A percentile compares a stretch with the other conserved stretches of the same genome.
Conservation (phyloP, 2,329 filamentous ascomycete genomes). For the Apiospora aurea region DNA sequence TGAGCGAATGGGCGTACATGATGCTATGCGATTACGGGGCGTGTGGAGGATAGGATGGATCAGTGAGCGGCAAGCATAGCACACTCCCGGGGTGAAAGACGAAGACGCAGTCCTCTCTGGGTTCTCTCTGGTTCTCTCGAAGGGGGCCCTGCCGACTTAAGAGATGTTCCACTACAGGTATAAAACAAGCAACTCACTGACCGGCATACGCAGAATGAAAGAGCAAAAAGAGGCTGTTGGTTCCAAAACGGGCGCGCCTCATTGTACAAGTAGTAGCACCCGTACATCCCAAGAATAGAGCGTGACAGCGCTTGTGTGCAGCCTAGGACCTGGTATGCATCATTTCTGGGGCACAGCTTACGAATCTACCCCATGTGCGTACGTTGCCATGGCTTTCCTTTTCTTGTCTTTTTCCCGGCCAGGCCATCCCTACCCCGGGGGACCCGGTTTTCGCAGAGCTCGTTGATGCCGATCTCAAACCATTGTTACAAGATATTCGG, state of each 20-base stretch:
- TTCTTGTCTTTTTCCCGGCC: background rate
- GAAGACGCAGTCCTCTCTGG: conserved; percentile 2
- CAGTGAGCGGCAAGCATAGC: background rate
- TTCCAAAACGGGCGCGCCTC: background rate
- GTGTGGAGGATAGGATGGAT: background rate
- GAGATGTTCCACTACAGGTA: conserved; percentile 15
- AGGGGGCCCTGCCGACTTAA: conserved; percentile 7
- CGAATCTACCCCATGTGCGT: conserved; percentile 12
- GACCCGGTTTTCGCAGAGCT: background rate
- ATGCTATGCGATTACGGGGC: background rate
- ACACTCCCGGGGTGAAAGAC: conserved; percentile 1
- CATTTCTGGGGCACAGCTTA: conserved; percentile 19
- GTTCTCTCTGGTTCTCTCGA: background rate
- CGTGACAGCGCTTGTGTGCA: background rate
- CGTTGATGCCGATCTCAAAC: conserved; percentile 6
- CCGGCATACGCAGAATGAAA: background rate
- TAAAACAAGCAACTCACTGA: background rate
- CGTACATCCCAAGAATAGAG: conserved; percentile 9
- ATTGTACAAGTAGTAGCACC: conserved; percentile 15
- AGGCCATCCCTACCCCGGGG: background rate
- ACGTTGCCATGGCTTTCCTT: conserved; percentile 7
- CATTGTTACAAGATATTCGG: conserved; percentile 8
- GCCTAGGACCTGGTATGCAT: background rate
- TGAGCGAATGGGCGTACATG: conserved; percentile 18
- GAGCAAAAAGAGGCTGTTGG: background rate